These are phyloP conservation scores for Arthromyces matolae DNA, from an alignment of 768 basidiomycete genomes.

Conservation along the genomic window DNA sequence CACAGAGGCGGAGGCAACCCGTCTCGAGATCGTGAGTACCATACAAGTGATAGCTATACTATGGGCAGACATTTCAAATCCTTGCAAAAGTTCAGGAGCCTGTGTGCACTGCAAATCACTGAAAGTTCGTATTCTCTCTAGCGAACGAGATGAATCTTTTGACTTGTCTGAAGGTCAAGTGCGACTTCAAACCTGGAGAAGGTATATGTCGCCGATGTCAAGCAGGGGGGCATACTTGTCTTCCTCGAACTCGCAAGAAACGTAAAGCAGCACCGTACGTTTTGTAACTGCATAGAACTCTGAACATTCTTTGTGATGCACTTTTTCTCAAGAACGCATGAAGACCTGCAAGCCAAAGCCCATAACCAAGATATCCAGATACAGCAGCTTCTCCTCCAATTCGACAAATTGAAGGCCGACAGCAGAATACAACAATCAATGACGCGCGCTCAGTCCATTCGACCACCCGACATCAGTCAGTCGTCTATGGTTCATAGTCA, in stretches of 20 bases:
- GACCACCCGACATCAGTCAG: slow-evolving; percentile 8
- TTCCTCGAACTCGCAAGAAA: slow-evolving; percentile 49
- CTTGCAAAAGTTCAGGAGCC: slow-evolving; percentile 41
- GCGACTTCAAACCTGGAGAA: slow-evolving; percentile 45
- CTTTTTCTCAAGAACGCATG: slow-evolving; percentile 41
- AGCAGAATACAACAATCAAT: slow-evolving; percentile 41
- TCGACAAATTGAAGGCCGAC: slow-evolving; percentile 38
- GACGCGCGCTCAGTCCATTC: slow-evolving; percentile 24
- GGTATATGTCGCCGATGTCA: slow-evolving; percentile 46
- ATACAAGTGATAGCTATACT: background rate
- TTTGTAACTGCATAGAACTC: background rate
- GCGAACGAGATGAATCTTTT: too few species aligned
- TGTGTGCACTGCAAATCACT: slow-evolving; percentile 58
- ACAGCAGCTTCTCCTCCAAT: slow-evolving; percentile 37
- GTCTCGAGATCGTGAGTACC: slow-evolving; percentile 21
- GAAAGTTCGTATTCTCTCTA: slow-evolving; percentile 35
- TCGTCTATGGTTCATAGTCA: slow-evolving; percentile 1
- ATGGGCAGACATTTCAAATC: background rate
- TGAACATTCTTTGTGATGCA: background rate
- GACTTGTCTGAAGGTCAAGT: slow-evolving; percentile 40
- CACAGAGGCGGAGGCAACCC: slow-evolving; percentile 8
- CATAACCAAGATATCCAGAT: slow-evolving; percentile 45
- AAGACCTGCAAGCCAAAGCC: slow-evolving; percentile 46
- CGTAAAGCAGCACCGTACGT: slow-evolving; percentile 55
- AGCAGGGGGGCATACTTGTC: slow-evolving; percentile 42